Conservation (phyloP, 2,329 filamentous ascomycete species). For the Chaetomiaceae sp. region DNA sequence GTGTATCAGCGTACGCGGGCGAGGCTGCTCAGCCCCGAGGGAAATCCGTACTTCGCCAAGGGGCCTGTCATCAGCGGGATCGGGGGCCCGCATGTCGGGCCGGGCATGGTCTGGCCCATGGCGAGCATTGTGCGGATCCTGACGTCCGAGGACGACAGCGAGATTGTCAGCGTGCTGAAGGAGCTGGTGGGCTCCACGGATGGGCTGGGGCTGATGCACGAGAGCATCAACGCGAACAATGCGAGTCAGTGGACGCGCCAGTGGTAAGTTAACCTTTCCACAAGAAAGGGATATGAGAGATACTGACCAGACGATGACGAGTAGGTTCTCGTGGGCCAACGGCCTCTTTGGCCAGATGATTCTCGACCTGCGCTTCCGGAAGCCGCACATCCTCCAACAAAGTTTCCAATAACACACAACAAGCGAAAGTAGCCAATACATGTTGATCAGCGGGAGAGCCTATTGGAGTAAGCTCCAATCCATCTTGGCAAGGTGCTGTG, state of each 20-base stretch:
- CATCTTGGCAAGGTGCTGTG: neutral
- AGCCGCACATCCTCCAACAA: constrained; percentile 48
- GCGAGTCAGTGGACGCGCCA: constrained; percentile 41
- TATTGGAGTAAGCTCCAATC: too few species aligned
- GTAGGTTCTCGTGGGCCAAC: constrained; percentile 88
- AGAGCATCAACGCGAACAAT: constrained; percentile 67
- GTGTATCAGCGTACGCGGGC: constrained; percentile 70
- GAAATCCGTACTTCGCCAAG: constrained; percentile 66
- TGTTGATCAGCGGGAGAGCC: too few species aligned
- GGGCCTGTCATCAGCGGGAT: constrained; percentile 48
- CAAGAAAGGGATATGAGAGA: too few species aligned
- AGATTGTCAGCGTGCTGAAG: constrained; percentile 63
- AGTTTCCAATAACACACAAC: constrained; percentile 37
- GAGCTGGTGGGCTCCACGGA: constrained; percentile 65
- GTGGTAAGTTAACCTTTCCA: constrained; percentile 35
- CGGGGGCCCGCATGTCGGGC: constrained; percentile 49
- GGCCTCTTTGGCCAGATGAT: constrained; percentile 82
- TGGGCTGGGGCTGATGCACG: constrained; percentile 72
- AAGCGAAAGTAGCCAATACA: too few species aligned
- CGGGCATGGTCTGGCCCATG: constrained; percentile 84
- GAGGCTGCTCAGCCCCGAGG: constrained; percentile 60
- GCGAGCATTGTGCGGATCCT: constrained; percentile 72
- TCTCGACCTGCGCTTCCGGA: constrained; percentile 65
- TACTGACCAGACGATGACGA: neutral
- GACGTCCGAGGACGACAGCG: constrained; percentile 69